Percentiles rank a stretch among this genome's conserved stretches.
phyloP scores from a whole-genome alignment of 1,139 yeast species.

The Scheffersomyces titani region DNA sequence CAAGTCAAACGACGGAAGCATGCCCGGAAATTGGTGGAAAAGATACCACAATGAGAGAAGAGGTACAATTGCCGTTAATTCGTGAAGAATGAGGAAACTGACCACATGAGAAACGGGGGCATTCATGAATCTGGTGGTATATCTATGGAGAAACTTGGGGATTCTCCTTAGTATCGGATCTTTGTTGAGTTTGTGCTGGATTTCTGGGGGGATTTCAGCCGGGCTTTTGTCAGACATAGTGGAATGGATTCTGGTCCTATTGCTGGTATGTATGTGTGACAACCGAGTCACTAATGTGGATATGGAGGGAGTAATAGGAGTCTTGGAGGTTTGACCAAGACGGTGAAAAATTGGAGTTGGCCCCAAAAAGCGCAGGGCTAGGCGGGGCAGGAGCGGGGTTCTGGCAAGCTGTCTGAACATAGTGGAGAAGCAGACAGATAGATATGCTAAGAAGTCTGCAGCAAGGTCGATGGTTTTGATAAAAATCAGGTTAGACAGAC shows the following conservation, averaged over 20 bases:
- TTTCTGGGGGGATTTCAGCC: not conserved
- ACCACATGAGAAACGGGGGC: constrained; percentile 75
- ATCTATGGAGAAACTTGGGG: constrained; percentile 53
- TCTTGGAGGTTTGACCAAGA: not conserved
- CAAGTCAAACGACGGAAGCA: constrained; percentile 48
- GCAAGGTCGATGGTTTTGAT: not conserved
- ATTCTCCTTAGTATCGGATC: constrained; percentile 41
- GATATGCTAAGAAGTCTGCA: not conserved
- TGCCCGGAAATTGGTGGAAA: constrained; percentile 54
- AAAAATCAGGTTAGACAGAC: not conserved
- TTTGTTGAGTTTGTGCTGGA: not conserved
- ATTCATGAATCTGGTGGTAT: constrained; percentile 47
- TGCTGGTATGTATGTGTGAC: not conserved
- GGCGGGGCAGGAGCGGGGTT: not conserved
- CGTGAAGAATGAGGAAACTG: constrained; percentile 80
- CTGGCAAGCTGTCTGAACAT: not conserved
- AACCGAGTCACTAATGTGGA: not conserved
- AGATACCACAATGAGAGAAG: constrained; percentile 74
- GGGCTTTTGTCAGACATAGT: not conserved
- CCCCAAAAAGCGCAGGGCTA: not conserved
- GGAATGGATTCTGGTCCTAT: not conserved
- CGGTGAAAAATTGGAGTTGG: not conserved
- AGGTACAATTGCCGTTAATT: constrained; percentile 80
- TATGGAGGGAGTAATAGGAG: not conserved
- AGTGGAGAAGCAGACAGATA: not conserved